Base-by-base conservation (phyloP, 75 land plant genomes). In the Isoetes taiwanensis region DNA sequence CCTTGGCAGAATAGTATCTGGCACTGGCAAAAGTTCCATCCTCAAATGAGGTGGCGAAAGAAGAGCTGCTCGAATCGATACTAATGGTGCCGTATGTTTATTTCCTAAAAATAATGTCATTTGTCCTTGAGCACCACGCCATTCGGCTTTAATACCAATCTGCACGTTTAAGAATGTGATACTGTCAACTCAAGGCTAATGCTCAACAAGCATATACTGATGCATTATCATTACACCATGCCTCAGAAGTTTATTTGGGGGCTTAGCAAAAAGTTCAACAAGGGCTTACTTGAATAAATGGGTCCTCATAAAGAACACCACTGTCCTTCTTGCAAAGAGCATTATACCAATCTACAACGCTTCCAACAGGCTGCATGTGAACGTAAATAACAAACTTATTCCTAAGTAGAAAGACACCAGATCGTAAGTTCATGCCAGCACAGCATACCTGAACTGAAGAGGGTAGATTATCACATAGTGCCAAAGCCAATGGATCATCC, bases 121-220 rank as follows among this genome's bases (percentile, higher is more conserved):
- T 14, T 86, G 85, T 21, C 96, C 99, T 42, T 88, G 96, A 64
- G 80, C 70, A 5, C 73, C 81, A 54, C 90, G 70, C 99, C 99
- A 94, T 33, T 94, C 99, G 32, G 96, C 80, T 70, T 88, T 88
- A 9, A 94, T 43, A 25, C 99, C 96, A 73, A 94, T 84, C 99
- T 94, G 81, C 43, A 59, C n/a, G n/a, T n/a, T n/a, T n/a, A n/a
- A 19, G 26, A 30, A 34, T 14, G 56, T 33, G 20, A 16, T 37
- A 14, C 14, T 2, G 28, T 21, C 27, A 24, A 39, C 23, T 31
- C 17, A 65, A 46, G 8, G 6, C n/a, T 9, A 46, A 17, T 8
- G 16, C 8, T 46, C 21, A 8, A 6, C 17, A 9, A 46, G 21
- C 6, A 48, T 11, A n/a, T n/a, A 8, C 52, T 48, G 52, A 48